Percentiles rank a stretch among this genome's conserved stretches.
Evolutionary conservation across 2,329 filamentous ascomycete genomes (phyloP).

Genomic region (Botrytis porri): DNA sequence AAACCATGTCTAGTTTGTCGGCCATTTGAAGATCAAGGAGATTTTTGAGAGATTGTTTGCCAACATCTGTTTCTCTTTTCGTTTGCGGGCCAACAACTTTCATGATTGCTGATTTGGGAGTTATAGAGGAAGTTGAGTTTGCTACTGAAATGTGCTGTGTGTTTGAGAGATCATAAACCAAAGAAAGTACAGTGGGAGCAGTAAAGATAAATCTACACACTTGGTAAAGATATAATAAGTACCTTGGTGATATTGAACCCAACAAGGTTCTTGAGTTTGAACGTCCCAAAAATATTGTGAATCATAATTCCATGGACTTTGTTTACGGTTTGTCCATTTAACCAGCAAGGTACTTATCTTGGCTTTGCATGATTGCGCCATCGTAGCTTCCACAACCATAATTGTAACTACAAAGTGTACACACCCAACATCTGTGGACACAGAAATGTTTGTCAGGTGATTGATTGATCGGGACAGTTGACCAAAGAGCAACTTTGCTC

Average conservation of each 20-base stretch:
- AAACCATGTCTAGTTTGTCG: constrained; percentile 3
- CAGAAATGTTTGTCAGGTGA: background rate
- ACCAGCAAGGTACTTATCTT: constrained; percentile 13
- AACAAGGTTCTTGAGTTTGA: constrained; percentile 14
- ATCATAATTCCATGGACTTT: background rate
- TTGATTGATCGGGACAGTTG: background rate
- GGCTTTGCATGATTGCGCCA: constrained; percentile 1
- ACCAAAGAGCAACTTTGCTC: background rate
- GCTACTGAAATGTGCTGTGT: background rate
- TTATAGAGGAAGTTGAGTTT: background rate
- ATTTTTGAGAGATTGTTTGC: background rate
- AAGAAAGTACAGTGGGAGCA: background rate
- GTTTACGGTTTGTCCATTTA: background rate
- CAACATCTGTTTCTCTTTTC: background rate
- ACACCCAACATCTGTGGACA: background rate
- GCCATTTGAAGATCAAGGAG: background rate
- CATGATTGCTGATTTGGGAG: background rate
- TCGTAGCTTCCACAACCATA: background rate
- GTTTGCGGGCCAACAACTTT: background rate
- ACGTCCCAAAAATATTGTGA: background rate
- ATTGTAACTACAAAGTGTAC: background rate
- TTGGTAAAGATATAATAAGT: constrained; percentile 6
- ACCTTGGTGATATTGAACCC: constrained; percentile 9
- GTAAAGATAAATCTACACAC: background rate
- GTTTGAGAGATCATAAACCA: background rate